phyloP scores from a whole-genome alignment of 129 eudicot species.

The Chrysanthemum makinoi region DNA sequence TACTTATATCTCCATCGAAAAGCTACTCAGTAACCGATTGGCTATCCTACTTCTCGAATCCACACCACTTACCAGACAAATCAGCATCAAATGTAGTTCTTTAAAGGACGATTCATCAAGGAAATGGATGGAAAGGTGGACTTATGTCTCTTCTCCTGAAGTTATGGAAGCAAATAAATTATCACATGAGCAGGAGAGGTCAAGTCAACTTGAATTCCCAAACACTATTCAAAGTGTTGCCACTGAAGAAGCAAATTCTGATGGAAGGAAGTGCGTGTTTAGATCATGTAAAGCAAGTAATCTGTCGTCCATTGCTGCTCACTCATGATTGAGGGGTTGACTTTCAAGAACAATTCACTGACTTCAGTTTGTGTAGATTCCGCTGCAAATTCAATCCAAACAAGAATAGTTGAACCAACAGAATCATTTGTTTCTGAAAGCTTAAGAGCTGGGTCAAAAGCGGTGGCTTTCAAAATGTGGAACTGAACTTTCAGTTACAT shows the following conservation, averaged over 20 bases:
- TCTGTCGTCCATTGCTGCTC: conserved; percentile 74
- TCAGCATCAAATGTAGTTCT: conserved; percentile 27
- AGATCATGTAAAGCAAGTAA: conserved; percentile 57
- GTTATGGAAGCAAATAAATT: conserved; percentile 23
- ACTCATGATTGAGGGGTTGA: conserved; percentile 69
- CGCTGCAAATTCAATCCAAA: conserved; percentile 22
- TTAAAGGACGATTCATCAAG: too few relatives aligned
- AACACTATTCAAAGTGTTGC: conserved; percentile 39
- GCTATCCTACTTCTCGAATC: conserved; percentile 79
- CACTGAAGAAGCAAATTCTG: conserved; percentile 48
- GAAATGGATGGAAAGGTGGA: conserved; percentile 62
- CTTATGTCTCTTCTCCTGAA: conserved; percentile 47
- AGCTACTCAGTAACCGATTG: conserved; percentile 72
- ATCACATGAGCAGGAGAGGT: conserved; percentile 28
- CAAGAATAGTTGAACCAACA: conserved; percentile 1
- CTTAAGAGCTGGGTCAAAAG: conserved; percentile 32
- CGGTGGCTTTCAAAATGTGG: conserved; percentile 70
- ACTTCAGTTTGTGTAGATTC: conserved; percentile 26
- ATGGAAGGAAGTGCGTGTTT: conserved; percentile 44
- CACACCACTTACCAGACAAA: conserved; percentile 46
- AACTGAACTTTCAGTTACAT: conserved; percentile 80
- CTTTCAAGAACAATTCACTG: conserved; percentile 24
- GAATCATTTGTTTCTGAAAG: conserved; percentile 39
- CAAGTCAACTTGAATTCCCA: conserved; percentile 23
- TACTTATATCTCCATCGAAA: conserved; percentile 55